Evolutionary conservation across 73 alveolate species (phyloP), one percentile per base, ranked within the genome.

Genomic region (Paramecium sexaurelia): DNA sequence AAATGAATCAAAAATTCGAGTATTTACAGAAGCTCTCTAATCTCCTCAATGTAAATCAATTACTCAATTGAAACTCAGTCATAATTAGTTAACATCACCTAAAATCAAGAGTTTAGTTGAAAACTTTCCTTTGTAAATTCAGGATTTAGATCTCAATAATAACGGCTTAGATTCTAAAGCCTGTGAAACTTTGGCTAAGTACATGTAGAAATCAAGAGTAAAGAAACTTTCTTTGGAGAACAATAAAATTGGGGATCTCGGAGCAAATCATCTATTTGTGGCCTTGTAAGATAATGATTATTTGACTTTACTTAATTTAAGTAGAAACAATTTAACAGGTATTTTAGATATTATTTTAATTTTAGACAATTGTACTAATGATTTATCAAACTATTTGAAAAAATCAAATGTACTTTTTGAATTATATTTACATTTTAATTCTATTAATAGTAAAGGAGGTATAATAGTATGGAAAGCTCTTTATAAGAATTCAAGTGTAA

Each of bases 231-330:
- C 43, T 6, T 78, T 78, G 17, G 90, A 78, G 24, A 78, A 45
- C 55, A 78, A 78, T 78, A 39, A 45, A 24, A 78, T 78, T 78
- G 90, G 90, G 5, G 90, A 78, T 22, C 9, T 78, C 2, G 90
- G 90, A 0, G 43, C 61, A 11, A 78, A 78, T 41, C 20, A 78
- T 24, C 29, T 78, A 4, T 41, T 26, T 41, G 43, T 29, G 1
- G 90, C 73, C 10, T 20, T 78, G 36, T 11, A 40, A 24, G 90
- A 78, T 24, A 39, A 78, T 78, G 90, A 78, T 45, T 78, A 78
- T 24, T 26, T 78, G 26, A 39, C 22, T 5, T 41, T 26, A 5
- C 22, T 78, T 11, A 78, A 78, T 24, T 15, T 78, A 7, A 29
- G 61, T 24, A 40, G 90, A 3, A 78, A 78, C 41, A 45, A 33